These are phyloP conservation scores for Solanum megistacrolobum DNA, from an alignment of 257 asterid species.

Conservation along the genomic window DNA sequence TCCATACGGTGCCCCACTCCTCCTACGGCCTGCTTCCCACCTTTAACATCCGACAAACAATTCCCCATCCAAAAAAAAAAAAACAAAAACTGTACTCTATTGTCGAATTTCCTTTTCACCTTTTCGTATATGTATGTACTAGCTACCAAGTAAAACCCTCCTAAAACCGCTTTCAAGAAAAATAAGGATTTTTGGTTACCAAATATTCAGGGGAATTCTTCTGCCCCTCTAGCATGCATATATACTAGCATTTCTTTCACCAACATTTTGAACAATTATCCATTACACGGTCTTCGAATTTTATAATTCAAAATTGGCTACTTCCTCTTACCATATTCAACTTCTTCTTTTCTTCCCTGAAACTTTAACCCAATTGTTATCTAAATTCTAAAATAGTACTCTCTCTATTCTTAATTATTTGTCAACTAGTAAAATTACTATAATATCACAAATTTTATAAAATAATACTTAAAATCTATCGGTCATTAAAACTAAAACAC, in stretches of 20 bases:
- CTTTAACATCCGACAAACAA: constrained; percentile 52
- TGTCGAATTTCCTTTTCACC: not conserved
- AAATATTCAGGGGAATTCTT: not conserved
- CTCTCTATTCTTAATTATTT: no score
- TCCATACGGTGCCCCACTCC: constrained; percentile 6
- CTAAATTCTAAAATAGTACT: no score
- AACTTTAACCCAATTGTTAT: not conserved
- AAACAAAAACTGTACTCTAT: not conserved
- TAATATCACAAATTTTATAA: no score
- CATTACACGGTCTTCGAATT: not conserved
- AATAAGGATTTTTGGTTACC: not conserved
- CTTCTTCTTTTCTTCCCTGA: not conserved
- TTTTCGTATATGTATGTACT: not conserved
- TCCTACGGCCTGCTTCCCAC: constrained; percentile 67
- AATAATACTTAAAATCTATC: no score
- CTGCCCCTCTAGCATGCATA: not conserved
- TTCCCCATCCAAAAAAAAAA: constrained; percentile 31
- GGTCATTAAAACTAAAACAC: no score
- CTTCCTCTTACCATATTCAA: not conserved
- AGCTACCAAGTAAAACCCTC: not conserved
- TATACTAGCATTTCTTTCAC: not conserved
- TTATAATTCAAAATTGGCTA: not conserved
- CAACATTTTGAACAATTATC: not conserved
- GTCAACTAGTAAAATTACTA: no score
- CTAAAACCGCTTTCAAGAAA: not conserved